Evolutionary conservation across 2,329 filamentous ascomycete species (phyloP), one percentile per base, ranked within the genome.

Genomic region (Penicillium italicum): DNA sequence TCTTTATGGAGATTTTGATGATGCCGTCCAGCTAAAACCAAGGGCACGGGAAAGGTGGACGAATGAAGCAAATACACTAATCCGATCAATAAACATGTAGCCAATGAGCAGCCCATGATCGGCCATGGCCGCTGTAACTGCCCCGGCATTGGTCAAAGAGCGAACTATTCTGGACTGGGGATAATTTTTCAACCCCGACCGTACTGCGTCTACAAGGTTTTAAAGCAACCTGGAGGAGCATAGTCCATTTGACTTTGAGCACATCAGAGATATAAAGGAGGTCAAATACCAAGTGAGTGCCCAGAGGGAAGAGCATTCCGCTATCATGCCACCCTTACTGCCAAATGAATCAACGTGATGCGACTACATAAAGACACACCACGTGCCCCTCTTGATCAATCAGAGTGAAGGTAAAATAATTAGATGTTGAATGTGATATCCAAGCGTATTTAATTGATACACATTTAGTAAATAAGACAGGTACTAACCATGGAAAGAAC

Each of bases 151-250:
- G 50, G 46, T 20, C 14, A 16, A 41, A 50, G 26, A 26, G 22
- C 14, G 43, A 40, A 8, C 43, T 43, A 26, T 46, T 48, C 42
- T 37, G 57, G 47, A 20, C n/a, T 50, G 16, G 37, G 37, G 30
- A 45, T 42, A 18, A 36, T 14, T 47, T 57, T 59, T 41, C 57
- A 59, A 52, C 55, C 50, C 33, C 56, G 58, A 57, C 64, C 67
- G 26, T 55, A 51, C 44, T 60, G 46, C 42, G 55, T 45, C 49
- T 65, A 59, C 62, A 67, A 65, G 33, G 22, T 58, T 30, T 34
- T n/a, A 2, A 26, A 40, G 18, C 26, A 10, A 45, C 46, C 22
- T 24, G 31, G 22, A 28, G 20, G 22, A 37, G 18, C 18, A 44
- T 38, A 33, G 9, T 11, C 10, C 1, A 14, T 46, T 30, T 16